Conservation (phyloP, 208 protist genomes). For the Trichomonas vaginalis region DNA sequence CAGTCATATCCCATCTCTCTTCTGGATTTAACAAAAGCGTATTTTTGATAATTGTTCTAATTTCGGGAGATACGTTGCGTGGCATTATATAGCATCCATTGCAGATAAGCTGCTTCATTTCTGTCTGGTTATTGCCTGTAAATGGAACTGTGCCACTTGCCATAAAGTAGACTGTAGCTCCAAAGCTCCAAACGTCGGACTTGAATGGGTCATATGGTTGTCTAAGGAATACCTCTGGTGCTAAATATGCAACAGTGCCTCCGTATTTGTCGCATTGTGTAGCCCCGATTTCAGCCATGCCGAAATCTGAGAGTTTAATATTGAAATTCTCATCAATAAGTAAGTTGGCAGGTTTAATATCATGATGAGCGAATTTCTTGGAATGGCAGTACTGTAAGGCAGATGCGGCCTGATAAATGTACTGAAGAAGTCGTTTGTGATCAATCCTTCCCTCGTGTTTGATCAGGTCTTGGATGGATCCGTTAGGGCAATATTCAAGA, state of each 20-base stretch:
- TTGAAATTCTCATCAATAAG: not conserved
- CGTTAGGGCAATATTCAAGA: not conserved
- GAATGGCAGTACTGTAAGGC: not conserved
- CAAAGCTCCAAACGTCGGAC: not conserved
- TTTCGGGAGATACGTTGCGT: not conserved
- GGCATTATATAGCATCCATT: not conserved
- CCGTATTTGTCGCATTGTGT: not conserved
- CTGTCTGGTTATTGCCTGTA: not conserved
- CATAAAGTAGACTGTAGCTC: not conserved
- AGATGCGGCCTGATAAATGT: not conserved
- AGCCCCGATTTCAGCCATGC: not conserved
- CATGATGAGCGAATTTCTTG: not conserved
- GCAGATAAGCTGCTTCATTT: not conserved
- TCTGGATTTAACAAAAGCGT: not conserved
- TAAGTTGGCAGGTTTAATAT: not conserved
- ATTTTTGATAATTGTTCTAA: not conserved
- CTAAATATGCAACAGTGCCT: not conserved
- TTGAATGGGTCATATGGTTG: not conserved
- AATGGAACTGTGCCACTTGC: slow-evolving; percentile 5
- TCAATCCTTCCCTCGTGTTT: not conserved
- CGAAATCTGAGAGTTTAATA: not conserved
- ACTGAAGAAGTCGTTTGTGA: not conserved
- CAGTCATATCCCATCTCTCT: not conserved
- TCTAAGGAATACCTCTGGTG: not conserved
- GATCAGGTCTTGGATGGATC: not conserved